Percentiles rank a stretch among this genome's conserved stretches.
Conservation (phyloP, 176 grass and related monocot genomes). For the Rhynchospora pubera region DNA sequence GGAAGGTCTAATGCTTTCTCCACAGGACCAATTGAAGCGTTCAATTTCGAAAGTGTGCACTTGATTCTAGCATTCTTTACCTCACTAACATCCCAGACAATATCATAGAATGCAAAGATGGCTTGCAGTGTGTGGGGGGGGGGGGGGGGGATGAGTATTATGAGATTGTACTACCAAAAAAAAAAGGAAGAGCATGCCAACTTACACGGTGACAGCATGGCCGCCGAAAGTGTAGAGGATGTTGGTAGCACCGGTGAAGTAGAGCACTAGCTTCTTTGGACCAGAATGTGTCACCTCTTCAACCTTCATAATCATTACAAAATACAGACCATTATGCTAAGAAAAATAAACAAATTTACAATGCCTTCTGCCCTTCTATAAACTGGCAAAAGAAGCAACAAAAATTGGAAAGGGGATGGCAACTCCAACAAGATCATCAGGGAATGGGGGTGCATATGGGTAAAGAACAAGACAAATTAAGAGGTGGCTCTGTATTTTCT, state of each 20-base stretch:
- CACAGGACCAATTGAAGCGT: not conserved
- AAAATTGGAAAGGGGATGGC: not conserved
- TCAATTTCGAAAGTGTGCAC: not conserved
- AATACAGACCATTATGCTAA: not conserved
- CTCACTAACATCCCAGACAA: conserved; percentile 2
- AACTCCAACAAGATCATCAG: not conserved
- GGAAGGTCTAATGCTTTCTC: not conserved
- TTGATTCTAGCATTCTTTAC: conserved; percentile 1
- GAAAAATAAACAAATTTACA: not conserved
- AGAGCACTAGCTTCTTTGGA: conserved; percentile 34
- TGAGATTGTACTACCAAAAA: not conserved
- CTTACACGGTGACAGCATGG: conserved; percentile 53
- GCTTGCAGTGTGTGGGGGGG: not conserved
- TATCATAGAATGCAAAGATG: not conserved
- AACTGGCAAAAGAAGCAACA: conserved; percentile 13
- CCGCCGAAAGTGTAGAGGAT: conserved; percentile 47
- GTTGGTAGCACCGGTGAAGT: conserved; percentile 45
- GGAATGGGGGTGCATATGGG: not conserved
- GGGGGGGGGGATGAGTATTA: conserved; percentile 1
- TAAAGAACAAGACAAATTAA: conserved; percentile 4
- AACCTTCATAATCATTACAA: conserved; percentile 20
- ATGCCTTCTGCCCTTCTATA: not conserved
- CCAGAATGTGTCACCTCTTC: conserved; percentile 37
- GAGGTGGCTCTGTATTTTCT: conserved; percentile 1
- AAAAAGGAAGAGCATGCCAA: conserved; percentile 10